A percentile compares a stretch with the other conserved stretches of the same genome.
Evolutionary conservation across 2,329 filamentous ascomycete genomes (phyloP).

Genomic region (Claviceps humidiphila): DNA sequence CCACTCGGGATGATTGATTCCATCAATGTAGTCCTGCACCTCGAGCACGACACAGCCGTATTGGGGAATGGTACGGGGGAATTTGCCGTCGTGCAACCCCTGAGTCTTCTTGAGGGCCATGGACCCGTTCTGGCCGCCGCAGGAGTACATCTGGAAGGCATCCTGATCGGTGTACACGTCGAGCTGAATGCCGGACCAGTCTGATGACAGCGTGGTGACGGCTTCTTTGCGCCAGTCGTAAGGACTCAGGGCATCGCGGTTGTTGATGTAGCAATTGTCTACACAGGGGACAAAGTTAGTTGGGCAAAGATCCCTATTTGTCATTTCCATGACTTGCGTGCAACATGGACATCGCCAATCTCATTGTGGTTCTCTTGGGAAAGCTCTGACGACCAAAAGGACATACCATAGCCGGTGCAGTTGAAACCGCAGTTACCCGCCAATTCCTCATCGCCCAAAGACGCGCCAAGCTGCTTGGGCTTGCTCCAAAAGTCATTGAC

Average conservation of each 20-base stretch:
- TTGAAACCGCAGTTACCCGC: conserved; percentile 63
- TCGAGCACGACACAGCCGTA: conserved; percentile 85
- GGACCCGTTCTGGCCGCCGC: conserved; percentile 61
- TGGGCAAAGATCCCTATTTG: no score
- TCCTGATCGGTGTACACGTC: conserved; percentile 75
- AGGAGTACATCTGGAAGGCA: conserved; percentile 80
- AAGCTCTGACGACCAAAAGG: neutral
- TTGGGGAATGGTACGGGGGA: conserved; percentile 52
- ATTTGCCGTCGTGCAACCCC: conserved; percentile 38
- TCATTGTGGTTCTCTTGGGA: neutral
- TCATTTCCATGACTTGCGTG: no score
- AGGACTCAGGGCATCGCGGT: conserved; percentile 41
- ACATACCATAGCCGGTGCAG: conserved; percentile 73
- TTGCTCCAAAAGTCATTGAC: conserved; percentile 74
- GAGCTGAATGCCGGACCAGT: conserved; percentile 70
- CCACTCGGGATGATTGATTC: conserved; percentile 87
- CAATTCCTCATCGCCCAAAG: conserved; percentile 49
- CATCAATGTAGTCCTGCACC: conserved; percentile 88
- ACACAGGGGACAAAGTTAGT: neutral
- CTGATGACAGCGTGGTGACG: conserved; percentile 54
- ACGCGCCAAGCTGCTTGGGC: conserved; percentile 66
- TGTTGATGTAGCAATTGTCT: conserved; percentile 59
- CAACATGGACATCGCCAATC: no score
- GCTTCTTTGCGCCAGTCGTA: conserved; percentile 53
- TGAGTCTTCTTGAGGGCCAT: conserved; percentile 58